These are phyloP conservation scores for Dispira simplex DNA, from an alignment of 192 early-diverging fungal genomes.

Conservation along the genomic window DNA sequence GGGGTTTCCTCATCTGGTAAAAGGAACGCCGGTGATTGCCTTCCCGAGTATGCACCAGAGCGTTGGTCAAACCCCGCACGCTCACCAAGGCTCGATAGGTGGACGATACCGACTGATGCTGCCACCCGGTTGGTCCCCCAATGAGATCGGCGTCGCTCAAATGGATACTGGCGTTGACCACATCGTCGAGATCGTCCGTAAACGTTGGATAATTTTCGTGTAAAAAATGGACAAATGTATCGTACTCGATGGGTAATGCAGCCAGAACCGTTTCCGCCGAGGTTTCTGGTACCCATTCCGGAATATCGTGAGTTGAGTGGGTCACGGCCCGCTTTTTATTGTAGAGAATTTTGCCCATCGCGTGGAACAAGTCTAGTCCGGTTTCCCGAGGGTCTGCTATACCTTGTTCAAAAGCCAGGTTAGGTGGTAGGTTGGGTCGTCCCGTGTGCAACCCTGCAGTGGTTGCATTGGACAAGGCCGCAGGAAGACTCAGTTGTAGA, in stretches of 20 bases:
- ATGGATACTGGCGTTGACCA: conserved; percentile 24
- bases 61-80: conserved; percentile 6
- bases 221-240: conserved; percentile 33
- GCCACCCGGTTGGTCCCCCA: conserved; percentile 1
- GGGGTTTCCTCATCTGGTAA: conserved; percentile 4
- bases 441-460: background rate
- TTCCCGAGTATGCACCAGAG: background rate
- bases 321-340: conserved; percentile 27
- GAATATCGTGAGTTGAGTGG: conserved; percentile 5
- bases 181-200: conserved; percentile 29
- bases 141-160: conserved; percentile 32
- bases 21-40: background rate
- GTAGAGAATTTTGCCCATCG: conserved; percentile 42
- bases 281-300: background rate
- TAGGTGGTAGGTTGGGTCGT: background rate
- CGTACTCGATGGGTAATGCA: conserved; percentile 32
- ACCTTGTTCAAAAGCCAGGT: too few relatives aligned
- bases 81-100: background rate
- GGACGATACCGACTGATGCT: background rate
- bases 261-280: conserved; percentile 26
- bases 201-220: conserved; percentile 40
- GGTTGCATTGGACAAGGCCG: background rate
- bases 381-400: background rate
- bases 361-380: conserved; percentile 38
- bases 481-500: conserved; percentile 24